Percentiles rank a stretch among this genome's conserved stretches.
phyloP scores from a whole-genome alignment of 2,329 filamentous ascomycete species.

The Endothia cerciana region DNA sequence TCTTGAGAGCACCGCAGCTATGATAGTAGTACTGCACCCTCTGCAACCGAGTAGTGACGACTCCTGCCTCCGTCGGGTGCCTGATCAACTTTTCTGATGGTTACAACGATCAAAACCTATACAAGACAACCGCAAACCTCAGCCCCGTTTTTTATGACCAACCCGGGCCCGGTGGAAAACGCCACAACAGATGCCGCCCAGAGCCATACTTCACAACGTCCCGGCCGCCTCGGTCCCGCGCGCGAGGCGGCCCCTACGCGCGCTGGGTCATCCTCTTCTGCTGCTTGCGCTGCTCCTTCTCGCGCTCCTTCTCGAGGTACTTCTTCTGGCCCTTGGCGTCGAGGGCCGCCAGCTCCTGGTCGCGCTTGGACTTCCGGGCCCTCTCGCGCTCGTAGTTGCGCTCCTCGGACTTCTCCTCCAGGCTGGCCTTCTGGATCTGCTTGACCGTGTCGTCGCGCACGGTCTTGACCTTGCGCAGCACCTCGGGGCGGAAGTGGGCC shows the following conservation, averaged over 20 bases:
- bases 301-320: slow-evolving; percentile 78
- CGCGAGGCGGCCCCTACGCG: no score
- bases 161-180: neutral
- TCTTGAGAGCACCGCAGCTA: neutral
- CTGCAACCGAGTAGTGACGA: neutral
- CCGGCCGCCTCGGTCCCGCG: no score
- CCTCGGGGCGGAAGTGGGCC: slow-evolving; percentile 89
- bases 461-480: slow-evolving; percentile 78
- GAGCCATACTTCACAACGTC: no score
- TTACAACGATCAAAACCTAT: neutral
- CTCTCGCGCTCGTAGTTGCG: slow-evolving; percentile 71
- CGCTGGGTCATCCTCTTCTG: slow-evolving; percentile 60
- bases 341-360: slow-evolving; percentile 75
- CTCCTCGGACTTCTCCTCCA: slow-evolving; percentile 82
- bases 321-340: slow-evolving; percentile 86
- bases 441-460: slow-evolving; percentile 80
- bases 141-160: neutral
- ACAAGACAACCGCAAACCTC: neutral
- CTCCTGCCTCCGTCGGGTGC: neutral
- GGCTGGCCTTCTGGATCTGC: slow-evolving; percentile 77
- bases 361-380: slow-evolving; percentile 86
- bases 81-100: neutral
- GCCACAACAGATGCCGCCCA: neutral
- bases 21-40: neutral
- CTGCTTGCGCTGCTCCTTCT: slow-evolving; percentile 67